A percentile compares a stretch with the other conserved stretches of the same genome.
phyloP scores from a whole-genome alignment of 1,284 basidiomycete species.

The Leccinum griseonigrum region DNA sequence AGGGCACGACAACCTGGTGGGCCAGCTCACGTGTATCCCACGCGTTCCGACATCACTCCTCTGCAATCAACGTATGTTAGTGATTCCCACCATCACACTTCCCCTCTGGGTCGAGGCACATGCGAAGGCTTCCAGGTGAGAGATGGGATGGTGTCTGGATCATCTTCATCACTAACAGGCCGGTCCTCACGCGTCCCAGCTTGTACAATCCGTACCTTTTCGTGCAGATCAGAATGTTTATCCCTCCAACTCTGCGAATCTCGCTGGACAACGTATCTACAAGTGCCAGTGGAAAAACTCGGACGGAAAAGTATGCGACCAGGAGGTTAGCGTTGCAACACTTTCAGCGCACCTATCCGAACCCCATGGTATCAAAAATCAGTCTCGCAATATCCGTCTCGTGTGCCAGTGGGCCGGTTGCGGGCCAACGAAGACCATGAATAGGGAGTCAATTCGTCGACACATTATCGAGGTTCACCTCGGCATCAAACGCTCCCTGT shows the following conservation, averaged over 20 bases:
- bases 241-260: neutral
- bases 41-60: neutral
- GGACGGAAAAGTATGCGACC: neutral
- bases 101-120: neutral
- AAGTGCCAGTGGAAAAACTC: neutral
- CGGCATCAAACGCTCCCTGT: neutral
- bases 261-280: neutral
- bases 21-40: neutral
- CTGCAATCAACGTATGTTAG: neutral
- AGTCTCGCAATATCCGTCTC: neutral
- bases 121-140: neutral
- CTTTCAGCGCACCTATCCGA: neutral
- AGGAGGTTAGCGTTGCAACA: neutral
- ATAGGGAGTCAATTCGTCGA: neutral
- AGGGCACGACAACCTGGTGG: neutral
- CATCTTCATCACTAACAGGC: neutral
- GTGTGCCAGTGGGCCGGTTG: neutral
- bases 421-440: neutral
- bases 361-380: neutral
- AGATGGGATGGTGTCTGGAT: neutral
- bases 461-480: neutral
- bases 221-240: neutral
- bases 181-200: neutral
- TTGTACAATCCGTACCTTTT: neutral
- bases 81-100: neutral